Conservation (phyloP, 164 flowering plant genomes). For the Vitis rupestris region DNA sequence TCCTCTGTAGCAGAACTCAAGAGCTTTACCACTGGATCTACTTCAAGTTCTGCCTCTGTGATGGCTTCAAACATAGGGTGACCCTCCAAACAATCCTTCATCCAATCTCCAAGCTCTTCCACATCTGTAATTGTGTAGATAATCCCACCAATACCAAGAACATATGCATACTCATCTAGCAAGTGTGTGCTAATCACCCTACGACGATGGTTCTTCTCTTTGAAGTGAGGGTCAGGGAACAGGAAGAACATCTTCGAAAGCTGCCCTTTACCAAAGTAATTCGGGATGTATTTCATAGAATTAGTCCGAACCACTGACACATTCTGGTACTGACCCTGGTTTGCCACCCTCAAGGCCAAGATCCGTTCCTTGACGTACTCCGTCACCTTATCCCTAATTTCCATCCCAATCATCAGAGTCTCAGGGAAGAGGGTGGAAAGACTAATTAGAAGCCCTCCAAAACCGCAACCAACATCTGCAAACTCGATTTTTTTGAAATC, state of each 20-base stretch:
- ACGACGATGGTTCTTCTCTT: slow-evolving; percentile 90
- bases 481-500: slow-evolving; percentile 49
- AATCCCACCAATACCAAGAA: slow-evolving; percentile 72
- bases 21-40: slow-evolving; percentile 71
- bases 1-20: slow-evolving; percentile 81
- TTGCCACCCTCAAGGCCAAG: slow-evolving; percentile 55
- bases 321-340: slow-evolving; percentile 77
- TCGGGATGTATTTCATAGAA: slow-evolving; percentile 94
- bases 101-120: slow-evolving; percentile 92
- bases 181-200: slow-evolving; percentile 78
- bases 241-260: slow-evolving; percentile 90
- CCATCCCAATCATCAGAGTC: slow-evolving; percentile 96
- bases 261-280: slow-evolving; percentile 78
- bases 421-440: slow-evolving; percentile 81
- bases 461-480: slow-evolving; percentile 95
- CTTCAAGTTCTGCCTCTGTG: slow-evolving; percentile 50
- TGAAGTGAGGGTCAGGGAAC: slow-evolving; percentile 98
- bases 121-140: slow-evolving; percentile 93
- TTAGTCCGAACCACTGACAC: slow-evolving; percentile 87
- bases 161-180: slow-evolving; percentile 91
- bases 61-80: slow-evolving; percentile 83
- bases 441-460: slow-evolving; percentile 83
- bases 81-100: slow-evolving; percentile 66
- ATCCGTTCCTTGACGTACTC: slow-evolving; percentile 92
- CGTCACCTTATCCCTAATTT: slow-evolving; percentile 86